These are phyloP conservation scores for Alternaria arbusti DNA, from an alignment of 2,329 filamentous ascomycete species.

Conservation along the genomic window DNA sequence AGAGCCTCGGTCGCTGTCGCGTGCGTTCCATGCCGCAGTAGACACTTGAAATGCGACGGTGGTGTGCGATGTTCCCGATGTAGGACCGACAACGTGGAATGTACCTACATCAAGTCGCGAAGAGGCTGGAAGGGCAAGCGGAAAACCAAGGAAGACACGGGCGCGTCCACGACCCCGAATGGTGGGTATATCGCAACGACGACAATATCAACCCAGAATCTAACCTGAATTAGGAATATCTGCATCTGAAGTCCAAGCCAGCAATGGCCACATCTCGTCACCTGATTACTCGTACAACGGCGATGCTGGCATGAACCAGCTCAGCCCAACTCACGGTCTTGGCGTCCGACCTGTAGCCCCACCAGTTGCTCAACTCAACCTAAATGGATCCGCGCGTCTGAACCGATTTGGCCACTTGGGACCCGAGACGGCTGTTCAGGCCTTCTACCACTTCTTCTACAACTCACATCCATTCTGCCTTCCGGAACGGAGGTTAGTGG, in stretches of 20 bases:
- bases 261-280: constrained; percentile 35
- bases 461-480: constrained; percentile 63
- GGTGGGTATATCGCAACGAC: constrained; percentile 21
- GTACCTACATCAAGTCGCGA: constrained; percentile 60
- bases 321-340: constrained; percentile 31
- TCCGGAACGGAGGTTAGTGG: constrained; percentile 52
- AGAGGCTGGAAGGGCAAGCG: constrained; percentile 58
- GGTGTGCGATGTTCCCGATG: constrained; percentile 59
- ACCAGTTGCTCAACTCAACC: constrained; percentile 38
- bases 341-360: constrained; percentile 25
- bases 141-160: constrained; percentile 44
- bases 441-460: constrained; percentile 59
- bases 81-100: constrained; percentile 52
- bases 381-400: constrained; percentile 40
- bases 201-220: neutral
- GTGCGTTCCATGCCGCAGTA: constrained; percentile 59
- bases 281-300: constrained; percentile 40
- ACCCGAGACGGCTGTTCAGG: constrained; percentile 38
- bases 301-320: constrained; percentile 32
- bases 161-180: constrained; percentile 25
- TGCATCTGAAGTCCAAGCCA: constrained; percentile 18
- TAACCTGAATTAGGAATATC: constrained; percentile 12
- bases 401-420: constrained; percentile 38
- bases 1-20: constrained; percentile 52
- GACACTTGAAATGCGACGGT: constrained; percentile 62